phyloP scores from a whole-genome alignment of 371 early-diverging fungal species.

The Gilbertella persicaria region DNA sequence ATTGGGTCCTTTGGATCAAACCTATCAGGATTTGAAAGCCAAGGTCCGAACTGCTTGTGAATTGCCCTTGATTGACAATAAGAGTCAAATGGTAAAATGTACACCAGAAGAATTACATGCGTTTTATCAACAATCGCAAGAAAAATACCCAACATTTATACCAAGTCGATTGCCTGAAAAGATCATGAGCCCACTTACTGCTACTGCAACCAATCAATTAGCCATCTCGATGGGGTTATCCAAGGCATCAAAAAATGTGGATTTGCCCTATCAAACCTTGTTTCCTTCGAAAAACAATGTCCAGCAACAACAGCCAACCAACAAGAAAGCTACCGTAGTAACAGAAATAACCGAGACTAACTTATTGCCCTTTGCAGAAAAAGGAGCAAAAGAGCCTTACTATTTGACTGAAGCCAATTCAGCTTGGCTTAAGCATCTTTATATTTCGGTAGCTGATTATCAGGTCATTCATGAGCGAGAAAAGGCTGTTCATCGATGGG shows the following conservation, averaged over 20 bases:
- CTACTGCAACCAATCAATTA: constrained; percentile 12
- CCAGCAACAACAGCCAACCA: not conserved
- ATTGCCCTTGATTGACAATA: constrained; percentile 26
- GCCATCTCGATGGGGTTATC: constrained; percentile 40
- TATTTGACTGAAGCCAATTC: constrained; percentile 63
- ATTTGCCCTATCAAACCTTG: constrained; percentile 43
- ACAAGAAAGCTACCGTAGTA: not conserved
- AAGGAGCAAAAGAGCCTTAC: constrained; percentile 46
- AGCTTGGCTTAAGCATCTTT: constrained; percentile 61
- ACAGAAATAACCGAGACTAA: not conserved
- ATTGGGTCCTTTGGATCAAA: constrained; percentile 57
- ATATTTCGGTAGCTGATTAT: constrained; percentile 57
- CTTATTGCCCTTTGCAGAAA: constrained; percentile 42
- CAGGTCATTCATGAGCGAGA: constrained; percentile 66
- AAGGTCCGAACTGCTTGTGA: constrained; percentile 50
- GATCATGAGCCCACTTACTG: constrained; percentile 2
- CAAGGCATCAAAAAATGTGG: constrained; percentile 26
- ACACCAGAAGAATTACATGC: constrained; percentile 66
- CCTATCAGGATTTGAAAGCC: constrained; percentile 45
- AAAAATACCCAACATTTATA: constrained; percentile 66
- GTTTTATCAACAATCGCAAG: constrained; percentile 57
- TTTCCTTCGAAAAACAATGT: constrained; percentile 41
- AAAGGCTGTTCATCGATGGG: constrained; percentile 50
- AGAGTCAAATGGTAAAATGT: constrained; percentile 46
- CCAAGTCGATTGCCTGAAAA: constrained; percentile 10